These are phyloP conservation scores for Mollisiaceae sp. DNA, from an alignment of 2,329 filamentous ascomycete genomes.

Conservation along the genomic window DNA sequence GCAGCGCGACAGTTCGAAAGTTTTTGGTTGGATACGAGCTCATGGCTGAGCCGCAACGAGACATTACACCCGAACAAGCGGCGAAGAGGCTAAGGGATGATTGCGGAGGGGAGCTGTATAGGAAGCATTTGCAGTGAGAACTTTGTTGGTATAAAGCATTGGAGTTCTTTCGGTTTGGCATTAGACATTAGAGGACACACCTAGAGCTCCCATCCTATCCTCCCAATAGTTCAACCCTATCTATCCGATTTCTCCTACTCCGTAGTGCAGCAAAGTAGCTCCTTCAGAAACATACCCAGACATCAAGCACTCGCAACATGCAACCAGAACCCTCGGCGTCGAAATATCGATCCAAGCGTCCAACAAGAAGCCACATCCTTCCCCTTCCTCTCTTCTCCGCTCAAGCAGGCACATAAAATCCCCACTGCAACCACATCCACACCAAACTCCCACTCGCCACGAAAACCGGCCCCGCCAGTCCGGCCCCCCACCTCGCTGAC, in stretches of 20 bases:
- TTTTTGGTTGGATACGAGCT: conserved; percentile 97
- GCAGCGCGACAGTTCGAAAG: conserved; percentile 92
- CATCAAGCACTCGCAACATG: too few species aligned
- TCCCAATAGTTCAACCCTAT: background rate
- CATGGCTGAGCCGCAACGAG: conserved; percentile 95
- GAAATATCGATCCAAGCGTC: too few species aligned
- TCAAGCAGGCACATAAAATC: conserved; percentile 61
- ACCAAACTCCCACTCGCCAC: conserved; percentile 54
- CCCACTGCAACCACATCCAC: conserved; percentile 72
- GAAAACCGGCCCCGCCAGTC: conserved; percentile 60
- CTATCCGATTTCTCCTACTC: background rate
- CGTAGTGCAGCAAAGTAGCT: too few species aligned
- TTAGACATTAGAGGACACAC: conserved; percentile 24
- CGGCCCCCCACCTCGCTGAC: conserved; percentile 68
- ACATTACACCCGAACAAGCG: conserved; percentile 97
- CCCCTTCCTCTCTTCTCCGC: background rate
- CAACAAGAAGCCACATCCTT: background rate
- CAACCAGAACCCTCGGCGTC: too few species aligned
- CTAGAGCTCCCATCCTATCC: background rate
- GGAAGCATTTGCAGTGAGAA: conserved; percentile 53
- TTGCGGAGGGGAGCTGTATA: conserved; percentile 83
- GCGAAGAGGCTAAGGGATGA: conserved; percentile 71
- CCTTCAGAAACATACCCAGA: too few species aligned
- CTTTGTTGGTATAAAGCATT: background rate
- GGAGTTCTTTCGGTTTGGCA: conserved; percentile 8